A percentile compares a stretch with the other conserved stretches of the same genome.
Conservation (phyloP, 305 asterid species). For the Fraxinus xanthoxyloides region DNA sequence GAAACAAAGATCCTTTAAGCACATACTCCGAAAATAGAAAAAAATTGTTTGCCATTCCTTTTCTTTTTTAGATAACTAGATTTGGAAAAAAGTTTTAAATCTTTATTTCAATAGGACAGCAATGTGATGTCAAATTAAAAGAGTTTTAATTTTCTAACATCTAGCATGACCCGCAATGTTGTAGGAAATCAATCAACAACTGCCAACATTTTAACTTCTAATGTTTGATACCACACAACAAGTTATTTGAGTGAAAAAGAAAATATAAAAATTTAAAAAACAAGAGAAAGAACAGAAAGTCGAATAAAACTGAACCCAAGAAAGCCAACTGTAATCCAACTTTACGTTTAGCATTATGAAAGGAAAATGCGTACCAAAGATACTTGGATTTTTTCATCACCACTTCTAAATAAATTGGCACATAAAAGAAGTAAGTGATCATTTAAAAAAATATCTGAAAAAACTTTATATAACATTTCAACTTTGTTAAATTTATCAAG, state of each 20-base stretch:
- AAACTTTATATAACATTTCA: not conserved
- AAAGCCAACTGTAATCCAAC: not conserved
- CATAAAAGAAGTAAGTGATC: not conserved
- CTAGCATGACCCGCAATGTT: not conserved
- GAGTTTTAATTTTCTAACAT: not conserved
- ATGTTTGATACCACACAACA: not conserved
- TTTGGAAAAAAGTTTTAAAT: not conserved
- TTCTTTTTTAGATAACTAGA: not conserved
- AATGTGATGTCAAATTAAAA: not conserved
- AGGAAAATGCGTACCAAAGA: not conserved
- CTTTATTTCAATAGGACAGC: not conserved
- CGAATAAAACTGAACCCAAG: not conserved
- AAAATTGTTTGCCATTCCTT: not conserved
- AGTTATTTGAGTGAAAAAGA: not conserved
- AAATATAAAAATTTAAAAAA: not conserved
- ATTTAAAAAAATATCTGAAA: not conserved
- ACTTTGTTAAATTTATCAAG: not conserved
- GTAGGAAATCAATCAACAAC: not conserved
- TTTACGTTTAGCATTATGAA: not conserved
- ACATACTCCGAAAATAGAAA: not conserved
- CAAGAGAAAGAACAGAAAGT: not conserved
- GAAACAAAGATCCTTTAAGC: not conserved
- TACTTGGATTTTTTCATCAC: not conserved
- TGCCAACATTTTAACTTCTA: not conserved
- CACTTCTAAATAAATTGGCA: not conserved